Conservation (phyloP, 257 asterid species). For the Eustoma russellianum region DNA sequence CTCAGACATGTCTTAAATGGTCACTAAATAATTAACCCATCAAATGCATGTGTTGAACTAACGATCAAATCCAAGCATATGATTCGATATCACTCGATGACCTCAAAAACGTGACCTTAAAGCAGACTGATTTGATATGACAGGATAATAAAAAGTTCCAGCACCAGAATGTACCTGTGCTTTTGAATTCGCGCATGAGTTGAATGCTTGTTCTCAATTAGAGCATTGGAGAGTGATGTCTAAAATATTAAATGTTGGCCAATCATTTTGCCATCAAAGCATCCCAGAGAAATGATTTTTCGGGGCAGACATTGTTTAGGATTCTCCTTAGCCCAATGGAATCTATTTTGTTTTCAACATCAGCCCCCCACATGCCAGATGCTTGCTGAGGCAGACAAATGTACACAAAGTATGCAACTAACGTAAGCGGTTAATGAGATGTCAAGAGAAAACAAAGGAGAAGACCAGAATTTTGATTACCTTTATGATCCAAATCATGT, state of each 20-base stretch:
- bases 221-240: no score
- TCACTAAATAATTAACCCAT: no score
- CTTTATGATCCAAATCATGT: conserved; percentile 76
- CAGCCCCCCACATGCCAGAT: conserved; percentile 31
- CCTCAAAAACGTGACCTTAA: no score
- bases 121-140: no score
- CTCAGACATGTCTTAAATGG: no score
- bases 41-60: no score
- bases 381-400: conserved; percentile 38
- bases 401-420: not conserved
- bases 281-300: conserved; percentile 52
- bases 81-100: no score
- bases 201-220: no score
- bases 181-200: no score
- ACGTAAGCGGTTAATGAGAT: not conserved
- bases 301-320: conserved; percentile 29
- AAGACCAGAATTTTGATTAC: conserved; percentile 20
- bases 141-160: no score
- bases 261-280: conserved; percentile 12
- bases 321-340: conserved; percentile 27
- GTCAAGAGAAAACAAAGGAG: not conserved
- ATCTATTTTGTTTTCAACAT: conserved; percentile 33
- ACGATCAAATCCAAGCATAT: no score
- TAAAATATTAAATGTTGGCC: not conserved
- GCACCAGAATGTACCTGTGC: no score